Base-by-base conservation (phyloP, 331 rosid species). In the Quercus phellos region DNA sequence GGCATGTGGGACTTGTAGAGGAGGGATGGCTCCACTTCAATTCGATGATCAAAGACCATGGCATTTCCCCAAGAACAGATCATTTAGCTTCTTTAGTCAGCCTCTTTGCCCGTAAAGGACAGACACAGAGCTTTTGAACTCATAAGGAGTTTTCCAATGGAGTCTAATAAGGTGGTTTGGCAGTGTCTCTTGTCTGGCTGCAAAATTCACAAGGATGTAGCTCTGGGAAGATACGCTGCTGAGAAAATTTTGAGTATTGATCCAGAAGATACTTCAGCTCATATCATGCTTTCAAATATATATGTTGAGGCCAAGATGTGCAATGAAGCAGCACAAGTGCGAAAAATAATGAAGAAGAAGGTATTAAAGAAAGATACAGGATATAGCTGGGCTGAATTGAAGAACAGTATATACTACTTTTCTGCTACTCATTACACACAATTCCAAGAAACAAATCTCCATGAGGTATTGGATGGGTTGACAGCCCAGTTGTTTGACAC, bases 1-100 rank as follows among this genome's bases (percentile, higher is more conserved):
- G 71, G 26, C 71, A 66, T 66, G 71, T 66, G 71, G 71, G 71
- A 9, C 51, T 66, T n/a, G 51, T 66, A n/a, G 71, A 66, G 51
- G 51, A 66, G 51, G 71, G 71, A 66, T 66, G 26, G 71, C 16
- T 2, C 71, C 16, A 66, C 71, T 34, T 66, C 50, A 66, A 34
- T 34, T 66, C 27, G 2, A 34, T 66, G 71, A 34, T 66, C 51
- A 8, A 22, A 8, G 71, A 34, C 51, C 51, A 32, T 18, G 46
- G 71, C 8, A 66, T 66, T 18, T 5, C 51, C 51, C 51, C 51
- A 18, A 18, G 71, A 3, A 66, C 71, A 66, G 71, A 66, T 66
- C 71, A 66, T 34, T 27, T 66, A 32, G 71, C 71, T 32, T 66
- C 71, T 66, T 32, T 66, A 46, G 71, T 66, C 16, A 66, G 71